A percentile compares a stretch with the other conserved stretches of the same genome.
Conservation (phyloP, 2,329 filamentous ascomycete genomes). For the Fusarium guadeloupense region DNA sequence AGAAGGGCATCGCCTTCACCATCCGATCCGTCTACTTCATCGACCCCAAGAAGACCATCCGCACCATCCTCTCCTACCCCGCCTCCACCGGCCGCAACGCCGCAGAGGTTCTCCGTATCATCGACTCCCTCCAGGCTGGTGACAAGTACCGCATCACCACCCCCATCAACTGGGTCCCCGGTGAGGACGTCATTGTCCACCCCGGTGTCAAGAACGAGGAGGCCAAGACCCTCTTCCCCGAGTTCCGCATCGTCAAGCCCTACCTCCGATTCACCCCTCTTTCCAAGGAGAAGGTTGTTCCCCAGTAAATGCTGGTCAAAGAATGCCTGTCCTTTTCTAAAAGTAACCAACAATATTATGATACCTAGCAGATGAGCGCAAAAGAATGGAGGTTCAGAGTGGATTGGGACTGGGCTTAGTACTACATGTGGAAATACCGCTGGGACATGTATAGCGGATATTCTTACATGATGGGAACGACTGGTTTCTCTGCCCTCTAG, state of each 20-base stretch:
- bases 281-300: conserved; percentile 59
- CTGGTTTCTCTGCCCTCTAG: neutral
- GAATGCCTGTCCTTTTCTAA: neutral
- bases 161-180: conserved; percentile 89
- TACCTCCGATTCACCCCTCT: conserved; percentile 79
- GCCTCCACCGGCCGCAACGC: conserved; percentile 89
- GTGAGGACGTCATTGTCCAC: conserved; percentile 92
- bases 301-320: conserved; percentile 30
- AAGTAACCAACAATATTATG: conserved; percentile 25
- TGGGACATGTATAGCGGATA: neutral
- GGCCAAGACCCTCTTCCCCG: conserved; percentile 87
- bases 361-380: conserved; percentile 39
- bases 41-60: conserved; percentile 92
- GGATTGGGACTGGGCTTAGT: conserved; percentile 22
- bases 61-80: conserved; percentile 91
- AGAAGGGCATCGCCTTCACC: conserved; percentile 88
- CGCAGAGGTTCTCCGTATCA: conserved; percentile 78
- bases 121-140: conserved; percentile 82
- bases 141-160: conserved; percentile 91
- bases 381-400: neutral
- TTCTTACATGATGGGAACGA: conserved; percentile 28
- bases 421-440: conserved; percentile 13
- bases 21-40: conserved; percentile 96
- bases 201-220: conserved; percentile 83
- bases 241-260: conserved; percentile 74